Evolutionary conservation across 2,329 filamentous ascomycete species (phyloP).

Genomic region (Neopestalotiopsis rosae): DNA sequence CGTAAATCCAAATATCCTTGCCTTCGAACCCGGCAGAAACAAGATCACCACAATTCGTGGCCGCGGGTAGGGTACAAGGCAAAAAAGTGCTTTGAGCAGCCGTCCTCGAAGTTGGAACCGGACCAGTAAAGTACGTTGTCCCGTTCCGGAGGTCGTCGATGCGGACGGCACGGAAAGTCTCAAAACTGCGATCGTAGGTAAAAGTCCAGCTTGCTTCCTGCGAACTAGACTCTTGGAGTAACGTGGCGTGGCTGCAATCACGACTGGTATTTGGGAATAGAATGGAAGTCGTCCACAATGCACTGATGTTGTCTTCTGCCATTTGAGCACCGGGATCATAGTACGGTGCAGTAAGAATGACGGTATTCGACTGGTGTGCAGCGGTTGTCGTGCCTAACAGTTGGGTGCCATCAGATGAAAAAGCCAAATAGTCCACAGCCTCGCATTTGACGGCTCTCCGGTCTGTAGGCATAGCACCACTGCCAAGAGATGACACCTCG

Average conservation of each 20-base stretch:
- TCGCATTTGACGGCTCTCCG: slow-evolving; percentile 80
- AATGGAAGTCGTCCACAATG: slow-evolving; percentile 86
- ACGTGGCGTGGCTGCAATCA: slow-evolving; percentile 77
- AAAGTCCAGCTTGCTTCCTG: slow-evolving; percentile 78
- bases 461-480: slow-evolving; percentile 67
- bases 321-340: slow-evolving; percentile 74
- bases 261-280: slow-evolving; percentile 82
- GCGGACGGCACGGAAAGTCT: slow-evolving; percentile 78
- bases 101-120: slow-evolving; percentile 52
- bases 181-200: slow-evolving; percentile 77
- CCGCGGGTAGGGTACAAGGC: slow-evolving; percentile 72
- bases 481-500: slow-evolving; percentile 78
- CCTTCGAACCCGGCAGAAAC: slow-evolving; percentile 76
- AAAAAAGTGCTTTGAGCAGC: slow-evolving; percentile 62
- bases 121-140: slow-evolving; percentile 80
- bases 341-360: slow-evolving; percentile 80
- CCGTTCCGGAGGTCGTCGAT: slow-evolving; percentile 78
- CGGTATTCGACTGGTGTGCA: slow-evolving; percentile 69
- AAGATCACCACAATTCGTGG: slow-evolving; percentile 72
- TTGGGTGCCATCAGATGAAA: slow-evolving; percentile 80
- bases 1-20: slow-evolving; percentile 79
- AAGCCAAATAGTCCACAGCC: slow-evolving; percentile 74
- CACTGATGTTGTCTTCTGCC: slow-evolving; percentile 70
- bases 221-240: slow-evolving; percentile 65
- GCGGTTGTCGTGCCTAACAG: slow-evolving; percentile 76